Base-by-base conservation (phyloP, 108 stramenopile genomes). In the Cyclotella choctawhatcheeana region DNA sequence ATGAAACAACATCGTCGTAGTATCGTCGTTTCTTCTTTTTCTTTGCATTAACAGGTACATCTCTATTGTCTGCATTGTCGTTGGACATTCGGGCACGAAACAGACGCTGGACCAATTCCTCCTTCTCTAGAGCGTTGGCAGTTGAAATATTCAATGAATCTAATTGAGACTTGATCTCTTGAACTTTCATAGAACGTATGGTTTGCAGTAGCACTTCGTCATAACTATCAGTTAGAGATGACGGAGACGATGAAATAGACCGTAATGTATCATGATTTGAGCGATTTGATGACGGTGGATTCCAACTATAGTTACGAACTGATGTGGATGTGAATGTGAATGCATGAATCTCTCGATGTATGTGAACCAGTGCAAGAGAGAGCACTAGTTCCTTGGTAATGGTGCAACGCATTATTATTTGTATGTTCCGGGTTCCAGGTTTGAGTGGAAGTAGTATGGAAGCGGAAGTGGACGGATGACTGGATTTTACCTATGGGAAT, bases 111-210 rank as follows among this genome's bases (percentile, higher is more conserved):
- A 93, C 89, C 5, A 93, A 76, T 35, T 90, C 88, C 45, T 93
- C 88, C 75, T 93, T 93, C 53, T 93, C 92, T 50, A 93, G 89
- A 0, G 76, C 79, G 71, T 86, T 85, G 14, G 33, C 44, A 2
- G 86, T 82, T 6, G 84, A 79, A 30, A 88, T 73, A 13, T 66
- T 60, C 6, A 73, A 21, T 14, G 74, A 52, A 21, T 71, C 51
- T 24, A 93, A 77, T 50, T 93, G 85, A 21, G 50, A 52, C 58
- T 93, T 93, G n/a, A 93, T 60, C 60, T 89, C 88, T 54, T 67
- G 81, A 4, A 84, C 86, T 21, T 81, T 68, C 79, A 87, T 84
- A 7, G 83, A 77, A 6, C 81, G 64, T 0, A 82, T 37, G n/a
- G 74, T 53, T 0, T 76, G 62, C 6, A 82, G 51, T n/a, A 80